These are phyloP conservation scores for Prunella vulgaris DNA, from an alignment of 257 asterid genomes.

Conservation along the genomic window DNA sequence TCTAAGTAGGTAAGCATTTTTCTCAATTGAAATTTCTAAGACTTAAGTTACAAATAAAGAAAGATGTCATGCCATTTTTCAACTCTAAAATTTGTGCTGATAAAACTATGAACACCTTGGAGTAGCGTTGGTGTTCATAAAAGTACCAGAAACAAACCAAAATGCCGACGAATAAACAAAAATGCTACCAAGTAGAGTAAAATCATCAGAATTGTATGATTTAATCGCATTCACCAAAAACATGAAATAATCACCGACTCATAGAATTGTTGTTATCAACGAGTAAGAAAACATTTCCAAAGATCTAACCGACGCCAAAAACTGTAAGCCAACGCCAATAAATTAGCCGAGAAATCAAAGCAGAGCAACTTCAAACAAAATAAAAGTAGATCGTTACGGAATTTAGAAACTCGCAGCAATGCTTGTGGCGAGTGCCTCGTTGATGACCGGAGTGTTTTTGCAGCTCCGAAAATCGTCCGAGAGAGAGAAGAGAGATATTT, in stretches of 20 bases:
- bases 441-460: constrained; percentile 2
- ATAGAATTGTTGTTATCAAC: constrained; percentile 1
- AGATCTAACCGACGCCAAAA: background rate
- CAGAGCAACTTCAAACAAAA: background rate
- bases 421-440: background rate
- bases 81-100: background rate
- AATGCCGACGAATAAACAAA: background rate
- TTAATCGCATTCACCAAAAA: background rate
- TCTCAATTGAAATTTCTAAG: background rate
- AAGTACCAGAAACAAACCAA: background rate
- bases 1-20: background rate
- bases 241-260: background rate
- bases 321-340: background rate
- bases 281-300: background rate
- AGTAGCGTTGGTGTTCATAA: background rate
- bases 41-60: background rate
- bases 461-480: constrained; percentile 8
- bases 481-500: constrained; percentile 13
- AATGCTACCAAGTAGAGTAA: background rate
- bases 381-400: background rate
- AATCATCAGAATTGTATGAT: background rate
- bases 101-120: background rate
- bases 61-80: background rate
- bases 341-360: background rate
- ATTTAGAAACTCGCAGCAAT: background rate